A percentile compares a stretch with the other conserved stretches of the same genome.
Conservation (phyloP, 306 rosid genomes). For the Prunus dulcis region DNA sequence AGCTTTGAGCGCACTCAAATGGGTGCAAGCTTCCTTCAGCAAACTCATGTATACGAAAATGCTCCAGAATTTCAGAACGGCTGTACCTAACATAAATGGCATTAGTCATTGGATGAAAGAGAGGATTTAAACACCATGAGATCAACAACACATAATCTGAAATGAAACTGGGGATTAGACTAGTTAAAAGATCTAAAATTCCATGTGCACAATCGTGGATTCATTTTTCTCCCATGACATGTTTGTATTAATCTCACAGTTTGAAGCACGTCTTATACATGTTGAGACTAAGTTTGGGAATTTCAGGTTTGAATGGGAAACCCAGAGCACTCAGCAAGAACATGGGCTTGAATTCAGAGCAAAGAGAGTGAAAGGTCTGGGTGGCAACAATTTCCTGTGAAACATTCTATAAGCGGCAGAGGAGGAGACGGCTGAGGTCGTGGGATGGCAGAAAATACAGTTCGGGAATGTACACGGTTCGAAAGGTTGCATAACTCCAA, state of each 20-base stretch:
- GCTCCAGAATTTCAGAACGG: constrained; percentile 80
- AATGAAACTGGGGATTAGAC: neutral
- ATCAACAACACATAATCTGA: neutral
- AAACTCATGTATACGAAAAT: constrained; percentile 79
- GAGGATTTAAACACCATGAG: neutral
- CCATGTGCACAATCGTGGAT: neutral
- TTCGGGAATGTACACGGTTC: neutral
- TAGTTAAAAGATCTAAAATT: neutral
- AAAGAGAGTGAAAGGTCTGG: neutral
- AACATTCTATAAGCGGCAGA: neutral
- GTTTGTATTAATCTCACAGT: neutral
- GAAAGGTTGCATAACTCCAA: constrained; percentile 1
- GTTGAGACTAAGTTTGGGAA: neutral
- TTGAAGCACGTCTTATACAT: neutral
- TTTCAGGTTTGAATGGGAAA: neutral
- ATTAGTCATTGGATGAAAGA: constrained; percentile 7
- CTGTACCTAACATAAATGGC: constrained; percentile 37
- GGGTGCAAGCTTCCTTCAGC: constrained; percentile 94
- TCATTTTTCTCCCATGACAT: neutral
- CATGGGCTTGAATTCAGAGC: neutral
- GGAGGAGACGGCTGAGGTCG: neutral
- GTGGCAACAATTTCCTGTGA: neutral
- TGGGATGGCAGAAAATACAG: neutral
- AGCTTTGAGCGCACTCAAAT: constrained; percentile 95
- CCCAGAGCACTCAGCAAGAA: neutral